Evolutionary conservation across 257 asterid genomes (phyloP), one percentile per base, ranked within the genome.

Genomic region (Voacanga thouarsii): DNA sequence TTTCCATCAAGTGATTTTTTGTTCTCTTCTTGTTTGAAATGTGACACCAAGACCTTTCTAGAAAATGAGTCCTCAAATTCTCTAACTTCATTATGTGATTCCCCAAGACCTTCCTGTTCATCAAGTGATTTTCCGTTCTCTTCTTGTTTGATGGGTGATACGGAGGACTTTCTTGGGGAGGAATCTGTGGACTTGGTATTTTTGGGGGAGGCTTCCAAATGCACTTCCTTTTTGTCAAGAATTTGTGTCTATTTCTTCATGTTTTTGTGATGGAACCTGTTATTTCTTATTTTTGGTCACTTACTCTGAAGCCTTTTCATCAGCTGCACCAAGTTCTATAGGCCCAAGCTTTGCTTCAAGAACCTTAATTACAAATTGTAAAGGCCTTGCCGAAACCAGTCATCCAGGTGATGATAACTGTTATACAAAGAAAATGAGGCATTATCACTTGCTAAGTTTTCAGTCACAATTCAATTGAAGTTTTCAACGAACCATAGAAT

Each of bases 311-410:
- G 60, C 79, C 37, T 82, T 82, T 33, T 82, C 89, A 26, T 61
- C 74, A 26, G 56, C 73, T 21, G 73, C 75, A 23, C 57, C 6
- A 51, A 81, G 53, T 47, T 87, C 83, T 45, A 86, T 47, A 28
- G 92, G 93, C 59, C 90, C 93, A 57, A 91, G 90, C 82, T 86
- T 89, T 56, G 89, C 81, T 66, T 91, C 93, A 81, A 86, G 85
- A 70, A 80, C 85, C 83, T 82, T 91, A 64, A 91, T 75, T 18
- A 77, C 61, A 81, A 43, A 70, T 37, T 89, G 84, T 72, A 91
- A 81, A 10, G 91, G 63, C 80, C 97, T 89, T 56, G 90, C 87
- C 75, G 87, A 56, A 78, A 80, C 89, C 61, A 89, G 75, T 67
- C 79, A 74, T n/a, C 82, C 89, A 80, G 82, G 86, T 50, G 88